Percentiles rank a stretch among this genome's conserved stretches.
phyloP scores from a whole-genome alignment of 768 basidiomycete genomes.

The Pulveroboletus sp. region DNA sequence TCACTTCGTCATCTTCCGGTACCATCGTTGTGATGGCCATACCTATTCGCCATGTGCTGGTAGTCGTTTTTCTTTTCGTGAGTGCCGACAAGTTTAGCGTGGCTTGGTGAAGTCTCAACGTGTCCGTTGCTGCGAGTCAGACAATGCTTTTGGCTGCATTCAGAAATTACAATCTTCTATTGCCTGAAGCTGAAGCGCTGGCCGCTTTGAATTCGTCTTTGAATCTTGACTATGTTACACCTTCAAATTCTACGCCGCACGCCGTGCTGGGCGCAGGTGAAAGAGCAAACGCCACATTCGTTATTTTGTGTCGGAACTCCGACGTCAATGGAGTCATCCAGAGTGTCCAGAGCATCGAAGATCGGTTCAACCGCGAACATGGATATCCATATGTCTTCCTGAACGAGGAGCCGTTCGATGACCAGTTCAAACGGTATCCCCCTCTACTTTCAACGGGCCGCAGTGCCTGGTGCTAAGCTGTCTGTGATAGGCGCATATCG shows the following conservation, averaged over 20 bases:
- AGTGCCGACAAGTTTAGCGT: not conserved
- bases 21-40: conserved; percentile 11
- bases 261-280: not conserved
- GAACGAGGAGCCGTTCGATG: conserved; percentile 56
- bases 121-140: not conserved
- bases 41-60: conserved; percentile 17
- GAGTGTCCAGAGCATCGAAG: conserved; percentile 53
- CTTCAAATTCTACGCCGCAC: not conserved
- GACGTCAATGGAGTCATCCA: conserved; percentile 42
- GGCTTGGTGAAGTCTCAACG: not conserved
- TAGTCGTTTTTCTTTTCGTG: conserved; percentile 18
- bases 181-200: conserved; percentile 1
- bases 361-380: conserved; percentile 52
- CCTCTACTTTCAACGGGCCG: not conserved
- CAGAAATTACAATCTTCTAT: not conserved
- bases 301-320: conserved; percentile 50
- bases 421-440: conserved; percentile 44
- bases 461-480: conserved; percentile 13
- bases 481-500: conserved; percentile 26
- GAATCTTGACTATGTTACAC: not conserved
- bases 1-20: not conserved
- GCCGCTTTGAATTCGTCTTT: not conserved
- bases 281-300: conserved; percentile 54
- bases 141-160: conserved; percentile 13
- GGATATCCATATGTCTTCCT: conserved; percentile 63